These are phyloP conservation scores for Nitzschia palea DNA, from an alignment of 108 stramenopile genomes.

Conservation along the genomic window DNA sequence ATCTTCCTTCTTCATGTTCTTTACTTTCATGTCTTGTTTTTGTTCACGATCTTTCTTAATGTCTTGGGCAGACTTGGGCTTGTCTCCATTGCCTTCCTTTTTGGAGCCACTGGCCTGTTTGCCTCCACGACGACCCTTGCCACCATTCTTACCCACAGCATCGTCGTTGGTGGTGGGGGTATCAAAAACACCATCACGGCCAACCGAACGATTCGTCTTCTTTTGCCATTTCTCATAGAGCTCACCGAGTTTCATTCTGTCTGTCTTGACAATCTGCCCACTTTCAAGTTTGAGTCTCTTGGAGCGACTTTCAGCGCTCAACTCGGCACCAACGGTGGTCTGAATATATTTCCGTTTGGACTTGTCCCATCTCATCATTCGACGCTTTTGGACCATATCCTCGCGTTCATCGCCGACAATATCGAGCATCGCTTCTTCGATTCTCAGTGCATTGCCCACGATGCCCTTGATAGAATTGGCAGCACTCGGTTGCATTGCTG, in stretches of 20 bases:
- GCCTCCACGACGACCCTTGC: conserved; percentile 24
- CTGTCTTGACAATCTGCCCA: conserved; percentile 82
- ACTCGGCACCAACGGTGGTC: conserved; percentile 83
- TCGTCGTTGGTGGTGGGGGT: conserved; percentile 57
- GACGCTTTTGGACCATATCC: conserved; percentile 86
- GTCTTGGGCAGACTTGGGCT: conserved; percentile 52
- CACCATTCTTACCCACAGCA: conserved; percentile 10
- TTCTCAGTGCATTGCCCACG: conserved; percentile 52
- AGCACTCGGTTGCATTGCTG: conserved; percentile 85
- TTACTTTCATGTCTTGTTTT: conserved; percentile 73
- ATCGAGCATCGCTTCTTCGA: conserved; percentile 93
- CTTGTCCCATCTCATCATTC: conserved; percentile 97
- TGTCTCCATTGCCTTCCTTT: conserved; percentile 20
- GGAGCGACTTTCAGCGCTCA: conserved; percentile 69
- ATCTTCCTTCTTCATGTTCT: conserved; percentile 81
- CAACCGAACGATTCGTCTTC: conserved; percentile 90
- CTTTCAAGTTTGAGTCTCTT: conserved; percentile 84
- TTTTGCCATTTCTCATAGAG: conserved; percentile 96
- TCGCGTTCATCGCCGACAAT: conserved; percentile 94
- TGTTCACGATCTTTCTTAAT: conserved; percentile 79
- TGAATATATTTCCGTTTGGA: conserved; percentile 90
- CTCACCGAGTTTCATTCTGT: conserved; percentile 93
- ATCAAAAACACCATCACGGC: conserved; percentile 86
- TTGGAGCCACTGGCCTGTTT: conserved; percentile 43
- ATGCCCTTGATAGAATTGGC: conserved; percentile 53